Evolutionary conservation across 2,329 filamentous ascomycete genomes (phyloP).

Genomic region (Aureobasidium sp.): DNA sequence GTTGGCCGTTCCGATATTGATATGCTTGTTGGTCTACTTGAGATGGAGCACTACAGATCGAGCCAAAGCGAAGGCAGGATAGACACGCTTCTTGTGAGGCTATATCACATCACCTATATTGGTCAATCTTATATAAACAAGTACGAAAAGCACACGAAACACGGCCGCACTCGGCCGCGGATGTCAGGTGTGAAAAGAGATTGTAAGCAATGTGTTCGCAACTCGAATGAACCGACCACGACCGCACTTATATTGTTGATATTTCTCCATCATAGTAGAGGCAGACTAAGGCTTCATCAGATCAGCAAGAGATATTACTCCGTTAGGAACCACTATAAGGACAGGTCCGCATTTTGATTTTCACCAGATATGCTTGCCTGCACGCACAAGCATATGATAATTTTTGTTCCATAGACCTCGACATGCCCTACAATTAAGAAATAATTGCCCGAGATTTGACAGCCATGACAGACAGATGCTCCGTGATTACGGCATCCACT

Average conservation of each 20-base stretch:
- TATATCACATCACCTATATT: background rate
- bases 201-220: no score
- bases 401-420: background rate
- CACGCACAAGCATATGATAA: background rate
- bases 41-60: background rate
- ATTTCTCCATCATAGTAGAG: no score
- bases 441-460: background rate
- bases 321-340: background rate
- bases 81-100: background rate
- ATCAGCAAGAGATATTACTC: background rate
- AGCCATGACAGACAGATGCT: background rate
- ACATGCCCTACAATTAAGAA: background rate
- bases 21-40: background rate
- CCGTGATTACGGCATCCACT: background rate
- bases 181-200: no score
- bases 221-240: no score
- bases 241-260: no score
- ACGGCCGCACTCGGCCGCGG: background rate
- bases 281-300: background rate
- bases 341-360: background rate
- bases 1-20: background rate
- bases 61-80: background rate
- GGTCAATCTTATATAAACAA: background rate
- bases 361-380: background rate
- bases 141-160: background rate